phyloP scores from a whole-genome alignment of 768 basidiomycete genomes.

The Macrolepiota dolichaula region DNA sequence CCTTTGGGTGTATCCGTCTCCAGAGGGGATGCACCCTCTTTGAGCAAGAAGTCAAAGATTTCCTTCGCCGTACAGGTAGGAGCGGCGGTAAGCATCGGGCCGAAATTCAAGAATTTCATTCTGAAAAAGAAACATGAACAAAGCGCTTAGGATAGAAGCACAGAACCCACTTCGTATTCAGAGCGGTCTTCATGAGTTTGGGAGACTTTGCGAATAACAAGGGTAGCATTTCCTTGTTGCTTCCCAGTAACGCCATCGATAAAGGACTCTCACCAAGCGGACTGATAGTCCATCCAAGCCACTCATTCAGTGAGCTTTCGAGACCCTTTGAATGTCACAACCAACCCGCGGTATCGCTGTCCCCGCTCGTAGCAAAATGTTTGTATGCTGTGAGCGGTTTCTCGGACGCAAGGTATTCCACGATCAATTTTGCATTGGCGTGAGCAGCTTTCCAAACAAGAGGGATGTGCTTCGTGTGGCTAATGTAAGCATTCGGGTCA shows the following conservation, averaged over 20 bases:
- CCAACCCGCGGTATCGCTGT: conserved; percentile 38
- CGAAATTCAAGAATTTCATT: conserved; percentile 44
- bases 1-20: no score
- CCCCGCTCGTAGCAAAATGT: conserved; percentile 41
- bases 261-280: conserved; percentile 51
- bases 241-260: conserved; percentile 37
- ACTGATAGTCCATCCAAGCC: conserved; percentile 49
- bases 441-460: conserved; percentile 44
- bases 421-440: conserved; percentile 26
- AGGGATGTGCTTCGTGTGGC: conserved; percentile 16
- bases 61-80: conserved; percentile 21
- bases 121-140: conserved; percentile 5
- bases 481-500: conserved; percentile 39
- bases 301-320: conserved; percentile 38
- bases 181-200: conserved; percentile 33
- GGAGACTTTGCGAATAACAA: conserved; percentile 39
- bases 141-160: not conserved
- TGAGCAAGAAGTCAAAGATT: conserved; percentile 50
- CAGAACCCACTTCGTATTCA: conserved; percentile 41
- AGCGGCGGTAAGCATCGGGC: conserved; percentile 41
- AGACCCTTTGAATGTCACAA: conserved; percentile 36
- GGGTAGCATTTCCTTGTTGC: conserved; percentile 38
- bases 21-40: conserved; percentile 44
- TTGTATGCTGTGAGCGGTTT: conserved; percentile 48
- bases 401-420: conserved; percentile 46